Conservation (phyloP, 2,329 filamentous ascomycete genomes). For the Claviceps sp. region DNA sequence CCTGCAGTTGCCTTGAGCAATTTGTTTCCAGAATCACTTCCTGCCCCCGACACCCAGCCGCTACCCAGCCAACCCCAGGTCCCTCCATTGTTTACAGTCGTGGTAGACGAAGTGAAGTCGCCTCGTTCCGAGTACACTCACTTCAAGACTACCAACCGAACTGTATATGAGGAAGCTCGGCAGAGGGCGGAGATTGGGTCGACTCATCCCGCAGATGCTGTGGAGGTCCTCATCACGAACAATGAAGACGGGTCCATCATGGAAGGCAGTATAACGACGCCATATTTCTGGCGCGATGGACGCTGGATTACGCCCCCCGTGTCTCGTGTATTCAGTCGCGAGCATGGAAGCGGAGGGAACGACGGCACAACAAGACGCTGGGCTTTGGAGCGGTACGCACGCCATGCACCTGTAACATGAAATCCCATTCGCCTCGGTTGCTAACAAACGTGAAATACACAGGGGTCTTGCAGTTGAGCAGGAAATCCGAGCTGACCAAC, state of each 20-base stretch:
- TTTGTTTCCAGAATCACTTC: constrained; percentile 44
- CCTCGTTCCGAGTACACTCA: constrained; percentile 53
- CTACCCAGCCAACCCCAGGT: constrained; percentile 14
- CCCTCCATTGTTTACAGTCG: constrained; percentile 25
- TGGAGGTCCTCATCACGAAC: constrained; percentile 69
- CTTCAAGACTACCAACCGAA: constrained; percentile 71
- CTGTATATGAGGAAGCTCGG: constrained; percentile 59
- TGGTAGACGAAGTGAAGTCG: constrained; percentile 30
- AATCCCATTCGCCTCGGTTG: neutral
- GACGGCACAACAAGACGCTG: constrained; percentile 71
- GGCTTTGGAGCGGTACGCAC: constrained; percentile 53
- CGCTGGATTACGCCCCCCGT: constrained; percentile 72
- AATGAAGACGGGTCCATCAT: constrained; percentile 49
- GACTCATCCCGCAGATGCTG: constrained; percentile 35
- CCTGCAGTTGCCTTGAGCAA: constrained; percentile 31
- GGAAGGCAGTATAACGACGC: constrained; percentile 73
- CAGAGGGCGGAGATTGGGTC: constrained; percentile 40
- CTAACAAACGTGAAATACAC: neutral
- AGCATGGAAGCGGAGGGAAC: constrained; percentile 57
- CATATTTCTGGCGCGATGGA: constrained; percentile 63
- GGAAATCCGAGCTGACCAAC: constrained; percentile 40
- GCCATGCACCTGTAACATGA: neutral
- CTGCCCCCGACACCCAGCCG: constrained; percentile 24
- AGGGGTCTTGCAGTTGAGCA: constrained; percentile 53
- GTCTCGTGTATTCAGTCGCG: constrained; percentile 21